Percentiles rank a stretch among this genome's conserved stretches.
Evolutionary conservation across 2,329 filamentous ascomycete genomes (phyloP).

Genomic region (Alternaria sp.): DNA sequence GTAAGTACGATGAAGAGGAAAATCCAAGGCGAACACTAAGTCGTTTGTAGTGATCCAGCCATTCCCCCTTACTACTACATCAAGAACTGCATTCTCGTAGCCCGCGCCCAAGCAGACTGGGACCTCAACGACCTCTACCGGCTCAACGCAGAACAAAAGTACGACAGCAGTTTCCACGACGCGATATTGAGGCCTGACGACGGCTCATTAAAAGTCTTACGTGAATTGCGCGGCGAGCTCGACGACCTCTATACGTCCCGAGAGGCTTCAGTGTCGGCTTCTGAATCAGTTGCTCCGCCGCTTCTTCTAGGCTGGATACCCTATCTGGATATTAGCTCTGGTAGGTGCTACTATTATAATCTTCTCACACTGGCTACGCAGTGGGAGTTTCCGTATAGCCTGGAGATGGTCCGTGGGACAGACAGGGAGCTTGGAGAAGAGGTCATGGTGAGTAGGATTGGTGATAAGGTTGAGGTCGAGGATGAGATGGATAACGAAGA

Average conservation of each 20-base stretch:
- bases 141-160: neutral
- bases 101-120: neutral
- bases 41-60: neutral
- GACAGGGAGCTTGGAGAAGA: neutral
- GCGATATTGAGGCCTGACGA: neutral
- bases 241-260: neutral
- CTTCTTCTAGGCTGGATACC: neutral
- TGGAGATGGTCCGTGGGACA: no score
- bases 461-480: neutral
- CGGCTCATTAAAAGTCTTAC: neutral
- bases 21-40: neutral
- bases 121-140: neutral
- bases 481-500: neutral
- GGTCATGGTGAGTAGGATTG: neutral
- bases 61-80: neutral
- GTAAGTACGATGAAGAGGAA: neutral
- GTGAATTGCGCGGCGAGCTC: neutral
- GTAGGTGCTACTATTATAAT: no score
- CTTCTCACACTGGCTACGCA: neutral
- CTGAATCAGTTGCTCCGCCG: neutral
- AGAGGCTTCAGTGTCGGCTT: no score
- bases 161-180: no score
- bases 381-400: neutral
- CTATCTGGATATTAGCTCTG: neutral
- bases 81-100: neutral